A percentile compares a stretch with the other conserved stretches of the same genome.
Conservation (phyloP, 1,284 basidiomycete species). For the Athelia sp. region DNA sequence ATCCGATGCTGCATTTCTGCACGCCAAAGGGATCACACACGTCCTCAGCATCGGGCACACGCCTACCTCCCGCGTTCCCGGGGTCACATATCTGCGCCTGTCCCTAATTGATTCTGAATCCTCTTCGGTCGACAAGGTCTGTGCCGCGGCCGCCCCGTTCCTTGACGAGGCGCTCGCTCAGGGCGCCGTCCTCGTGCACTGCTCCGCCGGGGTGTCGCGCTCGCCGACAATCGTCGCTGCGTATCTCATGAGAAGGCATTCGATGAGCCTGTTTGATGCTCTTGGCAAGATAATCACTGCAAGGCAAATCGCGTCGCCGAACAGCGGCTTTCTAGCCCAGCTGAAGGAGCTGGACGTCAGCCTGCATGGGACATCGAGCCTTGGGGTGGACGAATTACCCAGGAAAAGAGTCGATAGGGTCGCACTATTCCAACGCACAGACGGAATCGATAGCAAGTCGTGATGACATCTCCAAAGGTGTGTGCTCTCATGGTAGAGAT, state of each 20-base stretch:
- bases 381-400: too few species aligned
- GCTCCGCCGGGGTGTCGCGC: constrained; percentile 44
- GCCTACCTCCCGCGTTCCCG: constrained; percentile 18
- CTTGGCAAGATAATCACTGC: constrained; percentile 24
- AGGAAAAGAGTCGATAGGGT: too few species aligned
- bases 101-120: constrained; percentile 24
- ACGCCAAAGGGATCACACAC: constrained; percentile 23
- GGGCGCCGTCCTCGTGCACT: constrained; percentile 44
- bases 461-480: too few species aligned
- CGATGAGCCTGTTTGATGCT: constrained; percentile 28
- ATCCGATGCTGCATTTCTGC: neutral
- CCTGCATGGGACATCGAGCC: too few species aligned
- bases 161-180: constrained; percentile 21
- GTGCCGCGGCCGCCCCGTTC: constrained; percentile 20
- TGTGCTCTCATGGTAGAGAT: too few species aligned
- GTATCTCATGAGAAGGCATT: constrained; percentile 39
- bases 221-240: constrained; percentile 45
- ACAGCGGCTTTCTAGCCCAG: constrained; percentile 32
- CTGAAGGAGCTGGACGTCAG: too few species aligned
- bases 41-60: constrained; percentile 31
- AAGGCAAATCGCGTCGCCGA: constrained; percentile 29
- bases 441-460: too few species aligned
- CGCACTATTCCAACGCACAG: too few species aligned
- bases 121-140: constrained; percentile 19
- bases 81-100: constrained; percentile 28